Conservation (phyloP, 768 basidiomycete species). For the Suillus variegatus region DNA sequence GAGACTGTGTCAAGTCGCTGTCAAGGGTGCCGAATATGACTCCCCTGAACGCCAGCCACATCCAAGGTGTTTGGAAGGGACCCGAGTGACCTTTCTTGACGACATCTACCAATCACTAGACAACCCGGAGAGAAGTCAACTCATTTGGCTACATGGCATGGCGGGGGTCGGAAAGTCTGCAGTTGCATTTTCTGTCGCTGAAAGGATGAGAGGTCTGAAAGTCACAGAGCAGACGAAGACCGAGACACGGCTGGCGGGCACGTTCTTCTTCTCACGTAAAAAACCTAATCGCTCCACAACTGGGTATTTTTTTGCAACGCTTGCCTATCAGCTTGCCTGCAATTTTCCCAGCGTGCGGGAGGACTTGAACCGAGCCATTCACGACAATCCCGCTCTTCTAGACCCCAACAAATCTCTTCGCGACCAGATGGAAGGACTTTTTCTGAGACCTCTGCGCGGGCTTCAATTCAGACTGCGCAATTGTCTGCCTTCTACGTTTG, state of each 20-base stretch:
- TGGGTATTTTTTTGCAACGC: not conserved
- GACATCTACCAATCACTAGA: not conserved
- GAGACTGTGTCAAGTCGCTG: not conserved
- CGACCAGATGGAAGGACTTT: not conserved
- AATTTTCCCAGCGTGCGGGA: not conserved
- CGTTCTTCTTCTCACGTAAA: not conserved
- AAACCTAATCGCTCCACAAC: not conserved
- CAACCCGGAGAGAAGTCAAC: not conserved
- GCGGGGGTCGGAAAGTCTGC: not conserved
- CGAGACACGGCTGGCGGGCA: not conserved
- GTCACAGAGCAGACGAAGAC: not conserved
- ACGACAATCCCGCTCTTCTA: not conserved
- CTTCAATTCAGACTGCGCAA: not conserved
- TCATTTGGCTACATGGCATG: not conserved
- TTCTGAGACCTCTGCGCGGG: not conserved
- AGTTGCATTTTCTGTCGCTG: not conserved
- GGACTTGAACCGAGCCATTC: not conserved
- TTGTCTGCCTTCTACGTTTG: not conserved
- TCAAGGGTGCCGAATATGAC: not conserved
- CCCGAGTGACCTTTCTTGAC: not conserved
- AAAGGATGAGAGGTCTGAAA: not conserved
- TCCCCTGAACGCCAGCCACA: not conserved
- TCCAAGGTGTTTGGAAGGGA: not conserved
- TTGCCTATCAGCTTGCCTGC: not conserved
- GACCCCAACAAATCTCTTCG: not conserved